phyloP scores from a whole-genome alignment of 2,329 filamentous ascomycete species.

The Aureobasidium melanogenum region DNA sequence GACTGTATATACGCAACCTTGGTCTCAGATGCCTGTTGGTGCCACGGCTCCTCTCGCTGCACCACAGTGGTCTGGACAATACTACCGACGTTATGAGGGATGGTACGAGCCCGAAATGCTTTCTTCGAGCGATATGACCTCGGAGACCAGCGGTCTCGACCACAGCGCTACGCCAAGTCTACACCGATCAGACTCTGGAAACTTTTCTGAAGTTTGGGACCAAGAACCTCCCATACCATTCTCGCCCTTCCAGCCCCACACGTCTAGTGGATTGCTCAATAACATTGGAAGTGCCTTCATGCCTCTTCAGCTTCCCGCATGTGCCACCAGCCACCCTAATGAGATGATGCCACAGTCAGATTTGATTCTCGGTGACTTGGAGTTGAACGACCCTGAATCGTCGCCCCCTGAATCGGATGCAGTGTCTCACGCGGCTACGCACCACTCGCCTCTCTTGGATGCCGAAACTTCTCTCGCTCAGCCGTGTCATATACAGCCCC shows the following conservation, averaged over 20 bases:
- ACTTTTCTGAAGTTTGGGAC: constrained; percentile 3
- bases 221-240: neutral
- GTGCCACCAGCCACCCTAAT: neutral
- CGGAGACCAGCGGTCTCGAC: neutral
- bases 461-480: neutral
- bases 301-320: neutral
- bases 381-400: neutral
- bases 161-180: neutral
- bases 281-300: constrained; percentile 1
- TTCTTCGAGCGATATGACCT: neutral
- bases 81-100: neutral
- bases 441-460: neutral
- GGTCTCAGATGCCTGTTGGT: neutral
- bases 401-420: neutral
- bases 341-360: neutral
- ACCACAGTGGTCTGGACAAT: neutral
- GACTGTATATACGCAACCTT: neutral
- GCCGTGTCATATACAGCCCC: neutral
- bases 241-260: neutral
- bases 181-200: neutral
- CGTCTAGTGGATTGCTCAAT: neutral
- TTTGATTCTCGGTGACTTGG: neutral
- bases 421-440: neutral
- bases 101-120: neutral
- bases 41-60: neutral